phyloP scores from a whole-genome alignment of 805 yeast species.

The Candida sonorensis region DNA sequence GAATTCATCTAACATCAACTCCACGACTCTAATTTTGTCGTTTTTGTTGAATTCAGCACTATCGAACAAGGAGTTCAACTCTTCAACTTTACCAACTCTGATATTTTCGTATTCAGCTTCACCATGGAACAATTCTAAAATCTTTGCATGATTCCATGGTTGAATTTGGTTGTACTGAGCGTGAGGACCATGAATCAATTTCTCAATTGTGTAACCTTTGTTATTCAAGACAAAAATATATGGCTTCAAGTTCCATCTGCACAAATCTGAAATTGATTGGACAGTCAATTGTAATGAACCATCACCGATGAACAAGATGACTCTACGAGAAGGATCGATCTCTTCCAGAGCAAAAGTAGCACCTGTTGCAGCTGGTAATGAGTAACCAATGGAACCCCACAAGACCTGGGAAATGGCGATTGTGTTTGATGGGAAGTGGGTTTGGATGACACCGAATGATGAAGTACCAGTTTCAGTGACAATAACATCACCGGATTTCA shows the following conservation, averaged over 20 bases:
- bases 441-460: conserved; percentile 62
- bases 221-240: conserved; percentile 65
- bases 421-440: conserved; percentile 56
- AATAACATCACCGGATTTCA: conserved; percentile 59
- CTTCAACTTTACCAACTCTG: conserved; percentile 50
- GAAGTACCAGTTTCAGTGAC: conserved; percentile 73
- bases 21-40: conserved; percentile 58
- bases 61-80: conserved; percentile 43
- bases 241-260: conserved; percentile 60
- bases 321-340: conserved; percentile 53
- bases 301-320: conserved; percentile 64
- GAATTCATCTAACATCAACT: conserved; percentile 60
- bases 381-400: conserved; percentile 72
- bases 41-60: conserved; percentile 44
- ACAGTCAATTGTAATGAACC: conserved; percentile 72
- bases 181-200: conserved; percentile 61
- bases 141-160: conserved; percentile 56
- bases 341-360: conserved; percentile 66
- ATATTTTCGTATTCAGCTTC: conserved; percentile 43
- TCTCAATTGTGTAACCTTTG: conserved; percentile 70
- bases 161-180: conserved; percentile 65
- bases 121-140: conserved; percentile 57
- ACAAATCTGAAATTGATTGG: conserved; percentile 65
- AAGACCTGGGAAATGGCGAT: conserved; percentile 67
- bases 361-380: conserved; percentile 63